phyloP scores from a whole-genome alignment of 305 asterid genomes.

The Euphrasia arctica region DNA sequence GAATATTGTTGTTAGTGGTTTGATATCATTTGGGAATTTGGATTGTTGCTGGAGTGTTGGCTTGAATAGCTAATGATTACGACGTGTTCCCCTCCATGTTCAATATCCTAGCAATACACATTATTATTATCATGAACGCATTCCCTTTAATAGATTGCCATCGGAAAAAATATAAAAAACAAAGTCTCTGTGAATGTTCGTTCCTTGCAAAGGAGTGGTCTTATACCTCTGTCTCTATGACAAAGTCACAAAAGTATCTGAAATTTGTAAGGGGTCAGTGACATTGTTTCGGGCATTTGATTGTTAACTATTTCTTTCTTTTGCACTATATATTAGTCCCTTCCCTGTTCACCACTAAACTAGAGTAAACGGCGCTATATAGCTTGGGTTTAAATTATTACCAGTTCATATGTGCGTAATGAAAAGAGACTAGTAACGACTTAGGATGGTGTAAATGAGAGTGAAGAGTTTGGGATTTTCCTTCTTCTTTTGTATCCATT shows the following conservation, averaged over 20 bases:
- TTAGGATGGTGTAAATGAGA: not conserved
- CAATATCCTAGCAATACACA: not conserved
- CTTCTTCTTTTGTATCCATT: constrained; percentile 1
- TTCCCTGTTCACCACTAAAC: not conserved
- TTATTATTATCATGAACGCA: not conserved
- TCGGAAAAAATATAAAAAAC: no score
- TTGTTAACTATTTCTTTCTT: not conserved
- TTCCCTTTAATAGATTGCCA: not conserved
- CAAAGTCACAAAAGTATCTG: not conserved
- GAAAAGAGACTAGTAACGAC: not conserved
- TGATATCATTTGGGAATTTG: not conserved
- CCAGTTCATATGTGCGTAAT: not conserved
- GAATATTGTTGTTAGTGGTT: not conserved
- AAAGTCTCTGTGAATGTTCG: no score
- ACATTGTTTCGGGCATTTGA: not conserved
- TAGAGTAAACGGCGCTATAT: not conserved
- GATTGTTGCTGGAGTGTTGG: not conserved
- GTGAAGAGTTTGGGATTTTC: constrained; percentile 4
- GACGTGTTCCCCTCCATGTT: not conserved
- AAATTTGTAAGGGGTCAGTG: not conserved
- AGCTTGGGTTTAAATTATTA: not conserved
- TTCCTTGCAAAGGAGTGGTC: no score
- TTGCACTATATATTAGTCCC: constrained; percentile 4
- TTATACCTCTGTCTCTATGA: no score
- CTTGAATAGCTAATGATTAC: not conserved